Evolutionary conservation across 805 yeast genomes (phyloP), one percentile per base, ranked within the genome.

Genomic region (Candida nitratophila): DNA sequence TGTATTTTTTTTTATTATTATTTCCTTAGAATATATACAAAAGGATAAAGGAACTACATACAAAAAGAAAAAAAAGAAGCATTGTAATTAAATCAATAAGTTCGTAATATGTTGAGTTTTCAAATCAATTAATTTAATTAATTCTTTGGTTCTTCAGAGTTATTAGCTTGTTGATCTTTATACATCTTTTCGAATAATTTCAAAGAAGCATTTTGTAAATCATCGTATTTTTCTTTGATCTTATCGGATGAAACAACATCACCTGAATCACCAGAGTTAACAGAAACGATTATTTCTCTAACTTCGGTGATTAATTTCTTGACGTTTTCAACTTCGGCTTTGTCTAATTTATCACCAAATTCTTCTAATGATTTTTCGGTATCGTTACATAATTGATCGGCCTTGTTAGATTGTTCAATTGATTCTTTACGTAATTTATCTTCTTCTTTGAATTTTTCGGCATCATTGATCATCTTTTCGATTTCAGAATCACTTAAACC

Each of bases 341-440:
- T 68, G 60, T 72, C 79, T 42, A 76, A 64, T 59, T 70, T 75
- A 54, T 82, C 88, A 48, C 68, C 77, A 58, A 84, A 88, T 67
- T 86, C 95, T 52, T 71, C 70, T 49, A 93, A 69, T 10, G 96
- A 91, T 65, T 76, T 75, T 65, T 89, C 96, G 42, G 96, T 88
- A 64, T 93, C 99, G 56, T 84, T 82, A 53, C 88, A 78, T 42
- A 83, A 73, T 55, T 83, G 79, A 51, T 84, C 95, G 22, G 88
- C 86, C 59, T 81, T 75, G 59, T 84, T 83, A 34, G 91, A 87
- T 57, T 78, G 81, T 58, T 85, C 89, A 48, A 81, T 73, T 45
- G 80, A 71, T 53, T 75, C 78, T 54, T 76, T 78, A 56, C 75
- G 67, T 39, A 74, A 68, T 42, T 74, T 76, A 62, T 85, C 95